Evolutionary conservation across 2,329 filamentous ascomycete genomes (phyloP).

Genomic region (Colletotrichum sp.): DNA sequence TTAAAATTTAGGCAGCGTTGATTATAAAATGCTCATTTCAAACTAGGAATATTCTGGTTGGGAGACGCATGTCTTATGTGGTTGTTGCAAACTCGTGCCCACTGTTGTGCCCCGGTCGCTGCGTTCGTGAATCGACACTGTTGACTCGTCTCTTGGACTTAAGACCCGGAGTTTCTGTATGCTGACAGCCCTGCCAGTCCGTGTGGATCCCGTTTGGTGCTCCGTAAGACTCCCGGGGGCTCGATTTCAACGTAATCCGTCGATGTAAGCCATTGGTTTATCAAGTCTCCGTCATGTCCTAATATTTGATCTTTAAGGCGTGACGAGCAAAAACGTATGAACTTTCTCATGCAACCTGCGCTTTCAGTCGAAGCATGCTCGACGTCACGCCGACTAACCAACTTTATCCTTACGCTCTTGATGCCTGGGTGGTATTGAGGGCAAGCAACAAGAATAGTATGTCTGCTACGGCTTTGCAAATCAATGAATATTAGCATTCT

Average conservation of each 20-base stretch:
- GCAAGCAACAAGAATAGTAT: accelerated
- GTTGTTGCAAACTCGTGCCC: neutral
- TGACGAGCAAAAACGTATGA: too few species aligned
- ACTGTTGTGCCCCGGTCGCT: neutral
- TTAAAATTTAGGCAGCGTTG: too few species aligned
- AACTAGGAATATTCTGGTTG: neutral
- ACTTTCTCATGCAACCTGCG: neutral
- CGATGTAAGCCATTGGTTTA: too few species aligned
- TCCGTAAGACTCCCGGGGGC: neutral
- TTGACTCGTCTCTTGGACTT: neutral
- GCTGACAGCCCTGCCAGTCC: neutral
- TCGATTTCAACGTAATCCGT: neutral
- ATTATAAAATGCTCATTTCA: accelerated
- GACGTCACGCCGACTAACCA: neutral
- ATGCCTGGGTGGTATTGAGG: neutral
- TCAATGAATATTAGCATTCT: too few species aligned
- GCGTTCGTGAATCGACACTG: neutral
- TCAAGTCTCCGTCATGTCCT: too few species aligned
- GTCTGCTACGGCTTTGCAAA: too few species aligned
- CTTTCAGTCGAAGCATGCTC: neutral
- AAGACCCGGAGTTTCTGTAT: neutral
- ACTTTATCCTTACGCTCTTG: neutral
- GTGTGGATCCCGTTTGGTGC: neutral
- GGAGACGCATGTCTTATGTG: neutral
- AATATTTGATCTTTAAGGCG: too few species aligned